These are phyloP conservation scores for Mycena alexandri DNA, from an alignment of 768 basidiomycete species.

Conservation along the genomic window DNA sequence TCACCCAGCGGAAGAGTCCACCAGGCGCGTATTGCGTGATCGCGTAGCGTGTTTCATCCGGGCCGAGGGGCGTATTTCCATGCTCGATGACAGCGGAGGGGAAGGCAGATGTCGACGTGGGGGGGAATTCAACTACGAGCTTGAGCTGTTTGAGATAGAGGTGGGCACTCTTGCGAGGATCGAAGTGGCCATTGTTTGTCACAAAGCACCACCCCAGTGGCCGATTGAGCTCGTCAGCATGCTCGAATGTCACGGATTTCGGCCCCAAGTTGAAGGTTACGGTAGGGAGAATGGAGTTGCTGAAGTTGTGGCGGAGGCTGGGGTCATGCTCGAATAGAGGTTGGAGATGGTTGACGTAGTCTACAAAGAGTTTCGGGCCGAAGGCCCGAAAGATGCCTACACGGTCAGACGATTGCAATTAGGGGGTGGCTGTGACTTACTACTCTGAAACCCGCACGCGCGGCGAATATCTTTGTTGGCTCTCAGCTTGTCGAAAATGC, in stretches of 20 bases:
- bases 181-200: conserved; percentile 41
- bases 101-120: conserved; percentile 37
- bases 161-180: conserved; percentile 45
- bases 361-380: conserved; percentile 39
- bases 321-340: conserved; percentile 26
- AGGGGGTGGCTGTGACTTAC: conserved; percentile 26
- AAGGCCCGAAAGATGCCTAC: conserved; percentile 39
- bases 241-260: conserved; percentile 21
- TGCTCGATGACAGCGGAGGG: conserved; percentile 42
- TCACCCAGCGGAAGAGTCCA: conserved; percentile 42
- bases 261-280: conserved; percentile 48
- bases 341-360: conserved; percentile 31
- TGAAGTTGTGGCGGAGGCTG: conserved; percentile 39
- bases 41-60: conserved; percentile 38
- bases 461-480: conserved; percentile 27
- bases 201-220: conserved; percentile 45
- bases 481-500: conserved; percentile 3
- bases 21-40: conserved; percentile 46
- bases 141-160: conserved; percentile 42
- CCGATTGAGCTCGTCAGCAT: conserved; percentile 44
- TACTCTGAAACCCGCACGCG: conserved; percentile 39
- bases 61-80: conserved; percentile 36
- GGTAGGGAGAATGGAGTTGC: conserved; percentile 43
- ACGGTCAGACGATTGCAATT: background rate
- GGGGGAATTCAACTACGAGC: conserved; percentile 43